Evolutionary conservation across 2,329 filamentous ascomycete genomes (phyloP).

Genomic region (Alternaria dauci): DNA sequence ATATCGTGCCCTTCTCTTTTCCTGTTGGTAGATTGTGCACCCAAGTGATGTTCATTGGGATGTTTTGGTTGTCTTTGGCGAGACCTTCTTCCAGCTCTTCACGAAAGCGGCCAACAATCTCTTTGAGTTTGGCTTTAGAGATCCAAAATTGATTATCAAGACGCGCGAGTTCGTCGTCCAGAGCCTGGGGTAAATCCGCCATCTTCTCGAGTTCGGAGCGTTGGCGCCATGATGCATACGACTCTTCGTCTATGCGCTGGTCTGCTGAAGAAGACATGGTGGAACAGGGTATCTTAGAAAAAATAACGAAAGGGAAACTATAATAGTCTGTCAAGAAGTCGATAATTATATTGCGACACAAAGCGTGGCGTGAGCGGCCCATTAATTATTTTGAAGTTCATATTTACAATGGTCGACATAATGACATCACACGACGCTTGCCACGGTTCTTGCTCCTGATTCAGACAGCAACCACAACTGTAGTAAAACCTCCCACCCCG

Average conservation of each 20-base stretch:
- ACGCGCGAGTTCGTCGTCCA: conserved; percentile 32
- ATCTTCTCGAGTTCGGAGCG: conserved; percentile 29
- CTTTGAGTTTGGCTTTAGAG: conserved; percentile 27
- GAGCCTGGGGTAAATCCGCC: conserved; percentile 25
- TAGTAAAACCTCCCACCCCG: background rate
- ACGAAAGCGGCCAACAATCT: conserved; percentile 33
- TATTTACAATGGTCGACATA: conserved; percentile 14
- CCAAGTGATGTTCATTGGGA: conserved; percentile 96
- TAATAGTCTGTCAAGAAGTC: background rate
- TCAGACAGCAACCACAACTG: conserved; percentile 6
- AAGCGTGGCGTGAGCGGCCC: background rate
- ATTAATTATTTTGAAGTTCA: background rate
- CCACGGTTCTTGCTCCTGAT: conserved; percentile 2
- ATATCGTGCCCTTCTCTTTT: conserved; percentile 83
- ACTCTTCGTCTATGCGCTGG: conserved; percentile 15
- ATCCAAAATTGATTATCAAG: conserved; percentile 39
- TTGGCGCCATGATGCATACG: conserved; percentile 30
- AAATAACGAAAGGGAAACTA: background rate
- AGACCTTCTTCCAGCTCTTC: conserved; percentile 39
- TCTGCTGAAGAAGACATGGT: conserved; percentile 26
- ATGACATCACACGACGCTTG: conserved; percentile 26
- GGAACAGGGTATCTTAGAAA: background rate
- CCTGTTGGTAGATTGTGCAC: conserved; percentile 90
- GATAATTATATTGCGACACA: background rate
- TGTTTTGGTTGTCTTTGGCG: conserved; percentile 29